phyloP scores from a whole-genome alignment of 805 yeast species.

The Pichia eremophila region DNA sequence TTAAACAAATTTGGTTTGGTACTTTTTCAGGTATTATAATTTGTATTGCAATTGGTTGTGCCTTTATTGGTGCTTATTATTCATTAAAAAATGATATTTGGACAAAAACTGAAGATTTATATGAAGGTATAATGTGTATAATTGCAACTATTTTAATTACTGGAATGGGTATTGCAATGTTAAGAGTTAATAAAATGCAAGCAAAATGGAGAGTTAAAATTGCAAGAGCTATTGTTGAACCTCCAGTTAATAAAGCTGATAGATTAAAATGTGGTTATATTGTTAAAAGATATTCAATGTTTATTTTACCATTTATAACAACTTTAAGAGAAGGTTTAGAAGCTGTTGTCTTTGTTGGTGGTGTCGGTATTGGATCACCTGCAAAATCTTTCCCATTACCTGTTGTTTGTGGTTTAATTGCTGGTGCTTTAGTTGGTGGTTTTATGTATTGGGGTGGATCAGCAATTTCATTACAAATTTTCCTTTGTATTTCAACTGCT shows the following conservation, averaged over 20 bases:
- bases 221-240: slow-evolving; percentile 65
- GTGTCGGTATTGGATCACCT: slow-evolving; percentile 58
- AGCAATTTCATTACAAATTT: slow-evolving; percentile 65
- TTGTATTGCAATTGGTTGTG: slow-evolving; percentile 77
- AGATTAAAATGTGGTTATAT: slow-evolving; percentile 42
- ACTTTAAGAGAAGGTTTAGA: slow-evolving; percentile 89
- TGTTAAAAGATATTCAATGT: slow-evolving; percentile 71
- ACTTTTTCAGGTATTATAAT: slow-evolving; percentile 56
- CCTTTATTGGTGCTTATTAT: slow-evolving; percentile 86
- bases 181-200: slow-evolving; percentile 87
- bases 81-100: slow-evolving; percentile 69
- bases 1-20: slow-evolving; percentile 78
- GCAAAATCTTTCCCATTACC: slow-evolving; percentile 71
- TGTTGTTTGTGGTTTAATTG: slow-evolving; percentile 69
- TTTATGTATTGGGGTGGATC: slow-evolving; percentile 74
- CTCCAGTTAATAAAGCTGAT: slow-evolving; percentile 37
- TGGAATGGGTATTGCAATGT: slow-evolving; percentile 88
- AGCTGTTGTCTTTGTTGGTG: slow-evolving; percentile 89
- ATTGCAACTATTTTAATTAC: slow-evolving; percentile 82
- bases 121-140: slow-evolving; percentile 90
- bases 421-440: slow-evolving; percentile 62
- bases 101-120: slow-evolving; percentile 74
- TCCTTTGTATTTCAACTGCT: slow-evolving; percentile 75
- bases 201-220: slow-evolving; percentile 92
- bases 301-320: slow-evolving; percentile 76